Evolutionary conservation across 768 basidiomycete species (phyloP).

Genomic region (Rhodosporidiobolus odoratus): DNA sequence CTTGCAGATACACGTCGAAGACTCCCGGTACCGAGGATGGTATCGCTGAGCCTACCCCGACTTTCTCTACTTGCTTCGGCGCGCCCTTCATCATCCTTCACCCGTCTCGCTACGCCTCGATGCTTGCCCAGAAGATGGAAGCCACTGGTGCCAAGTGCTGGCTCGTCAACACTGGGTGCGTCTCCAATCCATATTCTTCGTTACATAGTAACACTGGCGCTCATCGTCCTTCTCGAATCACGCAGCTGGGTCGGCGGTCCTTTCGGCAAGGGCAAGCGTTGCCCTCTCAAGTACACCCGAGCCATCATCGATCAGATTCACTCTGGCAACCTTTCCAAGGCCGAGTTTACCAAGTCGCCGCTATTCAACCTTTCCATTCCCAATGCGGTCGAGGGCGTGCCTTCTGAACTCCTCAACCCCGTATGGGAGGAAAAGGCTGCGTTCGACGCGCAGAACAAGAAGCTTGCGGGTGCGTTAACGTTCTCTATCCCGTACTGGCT

Average conservation of each 20-base stretch:
- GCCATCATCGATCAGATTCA: constrained; percentile 96
- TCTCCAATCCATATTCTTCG: too few relatives aligned
- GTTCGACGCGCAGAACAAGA: constrained; percentile 79
- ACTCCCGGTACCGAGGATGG: constrained; percentile 63
- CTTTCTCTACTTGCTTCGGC: constrained; percentile 98
- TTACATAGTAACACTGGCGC: constrained; percentile 18
- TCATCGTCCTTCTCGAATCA: not conserved
- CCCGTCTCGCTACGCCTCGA: constrained; percentile 73
- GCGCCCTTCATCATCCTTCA: constrained; percentile 99
- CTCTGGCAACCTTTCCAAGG: constrained; percentile 78
- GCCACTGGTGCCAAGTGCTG: constrained; percentile 86
- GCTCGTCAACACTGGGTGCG: constrained; percentile 98
- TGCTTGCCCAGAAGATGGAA: constrained; percentile 92
- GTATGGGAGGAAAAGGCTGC: constrained; percentile 88
- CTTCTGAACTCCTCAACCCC: constrained; percentile 85
- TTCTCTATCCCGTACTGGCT: not conserved
- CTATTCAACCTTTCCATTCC: constrained; percentile 83
- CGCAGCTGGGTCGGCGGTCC: constrained; percentile 93
- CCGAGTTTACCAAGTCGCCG: constrained; percentile 65
- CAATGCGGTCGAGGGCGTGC: constrained; percentile 74
- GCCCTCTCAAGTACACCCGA: constrained; percentile 92
- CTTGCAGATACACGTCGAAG: constrained; percentile 77
- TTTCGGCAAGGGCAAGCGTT: constrained; percentile 86
- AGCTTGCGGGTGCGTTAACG: constrained; percentile 80
- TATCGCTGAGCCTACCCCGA: constrained; percentile 96